These are phyloP conservation scores for Trichosanthes truncata DNA, from an alignment of 306 rosid species.

Conservation along the genomic window DNA sequence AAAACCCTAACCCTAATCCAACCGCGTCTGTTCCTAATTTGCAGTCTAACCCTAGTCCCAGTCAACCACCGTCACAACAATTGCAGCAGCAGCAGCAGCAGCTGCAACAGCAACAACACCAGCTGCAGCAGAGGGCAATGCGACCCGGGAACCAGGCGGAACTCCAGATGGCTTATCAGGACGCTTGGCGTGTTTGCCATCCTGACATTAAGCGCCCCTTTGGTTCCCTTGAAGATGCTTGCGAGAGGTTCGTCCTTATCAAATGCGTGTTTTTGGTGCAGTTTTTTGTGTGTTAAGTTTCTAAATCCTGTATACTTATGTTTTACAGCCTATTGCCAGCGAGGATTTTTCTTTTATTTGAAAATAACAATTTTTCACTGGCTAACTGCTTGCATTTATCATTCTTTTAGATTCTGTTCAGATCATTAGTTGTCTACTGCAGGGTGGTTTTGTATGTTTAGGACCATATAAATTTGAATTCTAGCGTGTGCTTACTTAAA, in stretches of 20 bases:
- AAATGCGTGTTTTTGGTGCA: neutral
- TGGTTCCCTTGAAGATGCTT: conserved; percentile 83
- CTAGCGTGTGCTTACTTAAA: neutral
- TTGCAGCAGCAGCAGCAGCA: conserved; percentile 14
- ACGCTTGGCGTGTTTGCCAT: conserved; percentile 88
- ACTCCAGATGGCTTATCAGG: conserved; percentile 96
- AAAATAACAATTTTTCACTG: neutral
- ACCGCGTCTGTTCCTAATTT: conserved; percentile 12
- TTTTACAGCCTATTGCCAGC: neutral
- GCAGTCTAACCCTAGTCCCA: conserved; percentile 40
- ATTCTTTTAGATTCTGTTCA: neutral
- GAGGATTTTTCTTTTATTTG: neutral
- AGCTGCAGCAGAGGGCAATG: conserved; percentile 34
- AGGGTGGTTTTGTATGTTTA: neutral
- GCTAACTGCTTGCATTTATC: neutral
- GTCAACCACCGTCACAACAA: conserved; percentile 12
- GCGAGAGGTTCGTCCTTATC: conserved; percentile 49
- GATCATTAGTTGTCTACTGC: neutral
- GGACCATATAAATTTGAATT: neutral
- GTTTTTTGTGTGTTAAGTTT: neutral
- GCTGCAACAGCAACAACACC: conserved; percentile 4
- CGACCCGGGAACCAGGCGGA: conserved; percentile 73
- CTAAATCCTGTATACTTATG: neutral
- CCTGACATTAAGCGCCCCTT: conserved; percentile 93
- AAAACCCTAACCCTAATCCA: conserved; percentile 24